These are phyloP conservation scores for Aspergillus avenaceus DNA, from an alignment of 495 filamentous ascomycete genomes.

Conservation along the genomic window DNA sequence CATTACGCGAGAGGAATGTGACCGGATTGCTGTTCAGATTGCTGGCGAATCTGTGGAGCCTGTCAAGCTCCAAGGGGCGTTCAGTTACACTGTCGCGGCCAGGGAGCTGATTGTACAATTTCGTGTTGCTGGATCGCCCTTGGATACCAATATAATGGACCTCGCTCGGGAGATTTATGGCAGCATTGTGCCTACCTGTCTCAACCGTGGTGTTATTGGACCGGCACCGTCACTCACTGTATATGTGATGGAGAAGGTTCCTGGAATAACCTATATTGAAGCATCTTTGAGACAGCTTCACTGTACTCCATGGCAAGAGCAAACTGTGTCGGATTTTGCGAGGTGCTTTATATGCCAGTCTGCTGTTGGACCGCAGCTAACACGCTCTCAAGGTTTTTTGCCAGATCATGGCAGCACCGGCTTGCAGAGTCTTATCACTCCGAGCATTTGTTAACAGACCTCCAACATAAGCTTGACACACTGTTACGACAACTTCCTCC, in stretches of 20 bases:
- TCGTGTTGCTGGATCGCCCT: slow-evolving; percentile 7
- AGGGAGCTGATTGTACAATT: slow-evolving; percentile 19
- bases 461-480: slow-evolving; percentile 13
- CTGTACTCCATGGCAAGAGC: too few species aligned
- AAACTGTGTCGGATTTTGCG: slow-evolving; percentile 14
- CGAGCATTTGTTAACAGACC: background rate
- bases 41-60: background rate
- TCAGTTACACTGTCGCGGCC: slow-evolving; percentile 26
- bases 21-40: background rate
- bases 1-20: background rate
- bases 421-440: background rate
- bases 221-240: slow-evolving; percentile 9
- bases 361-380: background rate
- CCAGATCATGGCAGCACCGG: slow-evolving; percentile 12
- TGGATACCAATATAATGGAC: slow-evolving; percentile 8
- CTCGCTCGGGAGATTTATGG: slow-evolving; percentile 10
- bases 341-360: too few species aligned
- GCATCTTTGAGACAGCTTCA: background rate
- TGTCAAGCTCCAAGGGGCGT: slow-evolving; percentile 17
- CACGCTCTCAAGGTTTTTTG: slow-evolving; percentile 11
- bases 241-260: slow-evolving; percentile 17
- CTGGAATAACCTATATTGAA: slow-evolving; percentile 14
- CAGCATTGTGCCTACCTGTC: slow-evolving; percentile 14
- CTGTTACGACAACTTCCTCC: slow-evolving; percentile 11
- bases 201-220: slow-evolving; percentile 13